A percentile compares a stretch with the other conserved stretches of the same genome.
phyloP scores from a whole-genome alignment of 148 eudicot genomes.

The Agrostemma githago region DNA sequence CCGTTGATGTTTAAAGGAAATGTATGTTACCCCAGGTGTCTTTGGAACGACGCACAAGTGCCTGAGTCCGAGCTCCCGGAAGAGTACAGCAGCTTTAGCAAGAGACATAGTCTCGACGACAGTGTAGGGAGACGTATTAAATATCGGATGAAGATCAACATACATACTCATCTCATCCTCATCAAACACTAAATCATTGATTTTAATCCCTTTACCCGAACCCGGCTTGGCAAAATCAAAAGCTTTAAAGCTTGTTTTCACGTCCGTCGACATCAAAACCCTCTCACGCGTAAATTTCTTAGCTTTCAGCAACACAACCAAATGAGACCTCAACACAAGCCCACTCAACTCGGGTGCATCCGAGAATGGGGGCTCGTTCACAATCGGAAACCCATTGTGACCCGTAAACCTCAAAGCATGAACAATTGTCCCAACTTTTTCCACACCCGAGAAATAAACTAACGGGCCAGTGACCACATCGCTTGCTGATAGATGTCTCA shows the following conservation, averaged over 20 bases:
- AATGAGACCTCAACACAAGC: slow-evolving; percentile 62
- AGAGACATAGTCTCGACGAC: slow-evolving; percentile 77
- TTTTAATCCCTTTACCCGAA: slow-evolving; percentile 58
- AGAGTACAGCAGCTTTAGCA: slow-evolving; percentile 68
- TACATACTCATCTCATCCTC: slow-evolving; percentile 75
- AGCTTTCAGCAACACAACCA: slow-evolving; percentile 61
- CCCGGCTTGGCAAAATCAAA: slow-evolving; percentile 78
- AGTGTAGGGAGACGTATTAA: slow-evolving; percentile 65
- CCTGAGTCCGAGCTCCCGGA: slow-evolving; percentile 63
- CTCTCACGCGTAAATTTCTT: slow-evolving; percentile 46
- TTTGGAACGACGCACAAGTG: slow-evolving; percentile 77
- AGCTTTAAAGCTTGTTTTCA: slow-evolving; percentile 37
- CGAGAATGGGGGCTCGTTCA: slow-evolving; percentile 63
- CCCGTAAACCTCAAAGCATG: slow-evolving; percentile 41
- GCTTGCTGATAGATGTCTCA: slow-evolving; percentile 59
- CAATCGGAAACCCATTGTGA: slow-evolving; percentile 73
- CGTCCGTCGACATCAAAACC: slow-evolving; percentile 28
- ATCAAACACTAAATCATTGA: slow-evolving; percentile 46
- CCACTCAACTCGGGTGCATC: slow-evolving; percentile 64
- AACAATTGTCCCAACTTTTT: slow-evolving; percentile 51
- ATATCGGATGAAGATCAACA: slow-evolving; percentile 75
- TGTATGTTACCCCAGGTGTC: slow-evolving; percentile 43
- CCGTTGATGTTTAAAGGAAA: too few species aligned
- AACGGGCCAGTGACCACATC: slow-evolving; percentile 70
- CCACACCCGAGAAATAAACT: slow-evolving; percentile 50